These are phyloP conservation scores for Phycomyces nitens DNA, from an alignment of 192 early-diverging fungal genomes.

Conservation along the genomic window DNA sequence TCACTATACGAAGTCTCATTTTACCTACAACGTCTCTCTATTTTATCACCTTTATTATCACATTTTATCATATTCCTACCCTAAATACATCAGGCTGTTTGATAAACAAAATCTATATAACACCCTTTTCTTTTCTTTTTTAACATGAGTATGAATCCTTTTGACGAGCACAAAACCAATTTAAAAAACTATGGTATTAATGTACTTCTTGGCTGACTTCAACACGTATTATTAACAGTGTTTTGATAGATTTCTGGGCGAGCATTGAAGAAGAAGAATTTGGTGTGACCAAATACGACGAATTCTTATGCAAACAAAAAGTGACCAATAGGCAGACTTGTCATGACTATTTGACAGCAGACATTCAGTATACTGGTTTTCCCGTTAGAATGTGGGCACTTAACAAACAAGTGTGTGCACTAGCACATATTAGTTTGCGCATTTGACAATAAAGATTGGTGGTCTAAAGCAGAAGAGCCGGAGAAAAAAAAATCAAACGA, in stretches of 20 bases:
- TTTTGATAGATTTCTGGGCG: constrained; percentile 14
- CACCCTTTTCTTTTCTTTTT: constrained; percentile 4
- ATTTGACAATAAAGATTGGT: too few relatives aligned
- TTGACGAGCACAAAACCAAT: constrained; percentile 14
- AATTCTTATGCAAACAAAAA: constrained; percentile 16
- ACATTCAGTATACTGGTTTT: constrained; percentile 14
- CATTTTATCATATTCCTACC: too few relatives aligned
- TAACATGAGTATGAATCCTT: constrained; percentile 12
- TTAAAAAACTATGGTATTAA: constrained; percentile 15
- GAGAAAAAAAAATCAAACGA: too few relatives aligned
- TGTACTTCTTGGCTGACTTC: constrained; percentile 13
- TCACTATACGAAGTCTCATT: too few relatives aligned
- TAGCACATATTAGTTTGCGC: too few relatives aligned
- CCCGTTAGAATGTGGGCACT: too few relatives aligned
- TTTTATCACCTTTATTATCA: too few relatives aligned
- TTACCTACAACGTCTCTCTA: too few relatives aligned
- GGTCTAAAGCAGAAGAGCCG: too few relatives aligned
- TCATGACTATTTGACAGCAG: constrained; percentile 13
- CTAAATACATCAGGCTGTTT: too few relatives aligned
- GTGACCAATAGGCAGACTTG: constrained; percentile 9
- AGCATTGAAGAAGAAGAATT: constrained; percentile 14
- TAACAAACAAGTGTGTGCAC: too few relatives aligned
- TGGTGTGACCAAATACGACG: constrained; percentile 9
- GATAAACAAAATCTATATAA: too few relatives aligned
- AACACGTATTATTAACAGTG: constrained; percentile 9